phyloP scores from a whole-genome alignment of 2,329 filamentous ascomycete genomes.

The Colletotrichum coccodes region DNA sequence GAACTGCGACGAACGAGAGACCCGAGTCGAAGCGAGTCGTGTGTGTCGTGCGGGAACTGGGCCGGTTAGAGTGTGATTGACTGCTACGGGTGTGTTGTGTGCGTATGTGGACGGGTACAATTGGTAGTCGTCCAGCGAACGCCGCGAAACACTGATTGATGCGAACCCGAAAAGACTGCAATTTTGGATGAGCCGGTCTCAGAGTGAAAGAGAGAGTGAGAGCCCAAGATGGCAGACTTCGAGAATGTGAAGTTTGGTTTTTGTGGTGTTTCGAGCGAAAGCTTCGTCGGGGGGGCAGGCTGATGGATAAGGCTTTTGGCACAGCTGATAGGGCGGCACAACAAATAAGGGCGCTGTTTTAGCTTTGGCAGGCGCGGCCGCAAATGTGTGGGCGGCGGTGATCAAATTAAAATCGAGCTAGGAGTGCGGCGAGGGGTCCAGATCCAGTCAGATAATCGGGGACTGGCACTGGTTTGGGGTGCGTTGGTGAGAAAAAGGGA shows the following conservation, averaged over 20 bases:
- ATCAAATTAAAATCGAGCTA: slow-evolving; percentile 31
- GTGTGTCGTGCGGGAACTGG: slow-evolving; percentile 12
- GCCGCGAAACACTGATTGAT: slow-evolving; percentile 18
- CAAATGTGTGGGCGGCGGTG: slow-evolving; percentile 30
- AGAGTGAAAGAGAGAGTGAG: not conserved
- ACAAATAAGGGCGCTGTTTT: slow-evolving; percentile 29
- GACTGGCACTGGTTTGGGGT: not conserved
- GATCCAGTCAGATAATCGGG: slow-evolving; percentile 28
- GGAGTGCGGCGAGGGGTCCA: slow-evolving; percentile 29
- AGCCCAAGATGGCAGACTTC: slow-evolving; percentile 31
- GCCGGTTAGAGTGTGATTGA: slow-evolving; percentile 8
- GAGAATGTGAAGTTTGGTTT: slow-evolving; percentile 29
- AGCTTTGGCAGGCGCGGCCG: slow-evolving; percentile 29
- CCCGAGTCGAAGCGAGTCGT: slow-evolving; percentile 14
- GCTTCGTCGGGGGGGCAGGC: slow-evolving; percentile 23
- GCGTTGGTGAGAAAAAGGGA: not conserved
- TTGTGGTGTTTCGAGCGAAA: slow-evolving; percentile 30
- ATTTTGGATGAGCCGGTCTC: not conserved
- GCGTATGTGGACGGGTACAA: slow-evolving; percentile 8
- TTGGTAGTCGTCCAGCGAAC: slow-evolving; percentile 33
- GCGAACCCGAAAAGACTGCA: not conserved
- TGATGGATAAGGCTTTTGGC: slow-evolving; percentile 26
- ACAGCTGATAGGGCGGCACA: slow-evolving; percentile 24
- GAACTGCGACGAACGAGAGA: not conserved
- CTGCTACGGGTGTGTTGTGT: not conserved